Conservation (phyloP, 495 filamentous ascomycete species). For the Pyrenopolyporus hunteri region DNA sequence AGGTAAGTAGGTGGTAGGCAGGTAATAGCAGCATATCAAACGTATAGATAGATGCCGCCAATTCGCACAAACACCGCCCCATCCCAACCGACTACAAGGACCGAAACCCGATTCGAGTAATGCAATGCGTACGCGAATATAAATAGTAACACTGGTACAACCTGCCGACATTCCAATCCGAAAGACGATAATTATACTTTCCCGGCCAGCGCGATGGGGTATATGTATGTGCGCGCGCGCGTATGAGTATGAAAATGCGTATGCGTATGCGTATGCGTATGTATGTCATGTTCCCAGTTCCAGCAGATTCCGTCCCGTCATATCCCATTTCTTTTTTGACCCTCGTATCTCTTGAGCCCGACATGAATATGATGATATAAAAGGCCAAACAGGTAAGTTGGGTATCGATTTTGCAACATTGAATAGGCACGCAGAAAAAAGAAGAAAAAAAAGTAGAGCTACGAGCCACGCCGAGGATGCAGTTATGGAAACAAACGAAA, state of each 20-base stretch:
- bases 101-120: conserved; percentile 14
- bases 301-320: conserved; percentile 21
- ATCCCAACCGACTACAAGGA: conserved; percentile 2
- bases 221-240: conserved; percentile 1
- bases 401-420: conserved; percentile 34
- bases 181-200: conserved; percentile 7
- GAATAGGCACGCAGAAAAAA: conserved; percentile 27
- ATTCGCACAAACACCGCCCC: conserved; percentile 7
- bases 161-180: conserved; percentile 27
- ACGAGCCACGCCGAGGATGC: conserved; percentile 7
- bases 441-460: conserved; percentile 5
- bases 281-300: conserved; percentile 30
- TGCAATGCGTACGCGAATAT: conserved; percentile 29
- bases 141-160: conserved; percentile 32
- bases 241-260: conserved; percentile 3
- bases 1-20: conserved; percentile 9
- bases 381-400: conserved; percentile 19
- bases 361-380: conserved; percentile 19
- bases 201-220: conserved; percentile 27
- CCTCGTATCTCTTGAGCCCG: conserved; percentile 29
- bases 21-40: neutral
- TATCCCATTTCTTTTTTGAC: conserved; percentile 32
- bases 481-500: conserved; percentile 18
- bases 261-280: neutral
- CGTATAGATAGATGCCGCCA: conserved; percentile 8